phyloP scores from a whole-genome alignment of 345 rosid species.

The Pistacia vera region DNA sequence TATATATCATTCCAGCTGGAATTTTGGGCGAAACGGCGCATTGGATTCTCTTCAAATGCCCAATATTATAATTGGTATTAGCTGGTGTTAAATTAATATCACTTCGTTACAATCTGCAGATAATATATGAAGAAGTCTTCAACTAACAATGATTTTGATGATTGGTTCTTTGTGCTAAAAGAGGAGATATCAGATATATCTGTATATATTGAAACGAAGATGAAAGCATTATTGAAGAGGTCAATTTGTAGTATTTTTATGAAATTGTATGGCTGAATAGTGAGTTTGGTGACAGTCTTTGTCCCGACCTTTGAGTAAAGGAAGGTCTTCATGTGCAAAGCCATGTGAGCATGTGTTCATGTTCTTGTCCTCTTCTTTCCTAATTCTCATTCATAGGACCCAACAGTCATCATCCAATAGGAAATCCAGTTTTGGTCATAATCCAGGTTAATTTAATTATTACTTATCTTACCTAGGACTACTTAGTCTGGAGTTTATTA shows the following conservation, averaged over 20 bases:
- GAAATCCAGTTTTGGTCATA: background rate
- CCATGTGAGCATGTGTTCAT: conserved; percentile 59
- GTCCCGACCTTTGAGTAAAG: conserved; percentile 18
- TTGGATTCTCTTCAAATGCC: conserved; percentile 39
- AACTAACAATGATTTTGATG: conserved; percentile 20
- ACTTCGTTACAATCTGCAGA: background rate
- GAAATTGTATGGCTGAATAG: background rate
- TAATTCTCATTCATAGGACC: conserved; percentile 25
- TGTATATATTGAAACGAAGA: background rate
- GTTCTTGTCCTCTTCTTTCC: conserved; percentile 30
- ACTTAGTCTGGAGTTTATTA: too few species aligned
- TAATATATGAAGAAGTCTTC: background rate
- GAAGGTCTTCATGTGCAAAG: conserved; percentile 42
- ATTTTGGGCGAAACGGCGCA: conserved; percentile 20
- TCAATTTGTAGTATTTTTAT: background rate
- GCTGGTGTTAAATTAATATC: conserved; percentile 16
- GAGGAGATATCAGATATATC: background rate
- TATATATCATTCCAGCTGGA: conserved; percentile 31
- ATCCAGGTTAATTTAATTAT: too few species aligned
- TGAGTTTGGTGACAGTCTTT: background rate
- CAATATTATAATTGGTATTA: conserved; percentile 20
- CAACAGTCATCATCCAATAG: conserved; percentile 1
- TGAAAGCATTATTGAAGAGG: background rate
- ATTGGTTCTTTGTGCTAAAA: conserved; percentile 16
- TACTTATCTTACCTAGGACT: too few species aligned